These are phyloP conservation scores for Acanthamoeba triangularis DNA, from an alignment of 208 protist species.

Conservation along the genomic window DNA sequence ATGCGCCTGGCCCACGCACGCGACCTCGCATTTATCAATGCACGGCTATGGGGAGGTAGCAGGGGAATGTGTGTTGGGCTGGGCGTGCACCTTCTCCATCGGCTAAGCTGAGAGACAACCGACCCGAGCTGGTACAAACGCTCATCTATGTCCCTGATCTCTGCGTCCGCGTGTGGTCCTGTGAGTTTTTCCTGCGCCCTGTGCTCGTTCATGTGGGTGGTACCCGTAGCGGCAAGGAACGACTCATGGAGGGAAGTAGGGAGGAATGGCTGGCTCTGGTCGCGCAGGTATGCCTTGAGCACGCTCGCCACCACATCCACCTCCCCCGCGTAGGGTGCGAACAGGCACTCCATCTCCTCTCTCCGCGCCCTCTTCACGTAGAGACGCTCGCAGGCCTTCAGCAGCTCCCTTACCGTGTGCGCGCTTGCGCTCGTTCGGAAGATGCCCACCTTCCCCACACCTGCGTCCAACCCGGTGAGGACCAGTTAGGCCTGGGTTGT, in stretches of 20 bases:
- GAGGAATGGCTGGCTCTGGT: not conserved
- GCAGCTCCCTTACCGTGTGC: not conserved
- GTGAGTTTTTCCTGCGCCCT: not conserved
- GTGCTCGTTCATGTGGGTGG: not conserved
- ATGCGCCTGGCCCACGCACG: not conserved
- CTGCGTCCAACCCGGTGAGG: not conserved
- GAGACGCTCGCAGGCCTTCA: not conserved
- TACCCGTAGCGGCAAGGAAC: not conserved
- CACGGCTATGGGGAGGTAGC: not conserved
- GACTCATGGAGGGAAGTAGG: not conserved
- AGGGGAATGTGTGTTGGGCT: not conserved
- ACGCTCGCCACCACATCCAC: not conserved
- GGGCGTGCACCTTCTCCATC: not conserved
- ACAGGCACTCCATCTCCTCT: not conserved
- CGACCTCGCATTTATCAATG: not conserved
- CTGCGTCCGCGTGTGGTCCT: not conserved
- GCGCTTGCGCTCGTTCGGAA: not conserved
- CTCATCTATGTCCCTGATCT: not conserved
- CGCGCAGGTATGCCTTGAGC: slow-evolving; percentile 13
- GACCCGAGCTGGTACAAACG: not conserved
- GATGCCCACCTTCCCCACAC: not conserved
- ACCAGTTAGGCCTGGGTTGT: not conserved
- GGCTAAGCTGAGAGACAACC: not conserved
- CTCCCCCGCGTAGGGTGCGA: not conserved
- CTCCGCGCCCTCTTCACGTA: not conserved